Evolutionary conservation across 768 basidiomycete species (phyloP).

Genomic region (Lyophyllum atratum): DNA sequence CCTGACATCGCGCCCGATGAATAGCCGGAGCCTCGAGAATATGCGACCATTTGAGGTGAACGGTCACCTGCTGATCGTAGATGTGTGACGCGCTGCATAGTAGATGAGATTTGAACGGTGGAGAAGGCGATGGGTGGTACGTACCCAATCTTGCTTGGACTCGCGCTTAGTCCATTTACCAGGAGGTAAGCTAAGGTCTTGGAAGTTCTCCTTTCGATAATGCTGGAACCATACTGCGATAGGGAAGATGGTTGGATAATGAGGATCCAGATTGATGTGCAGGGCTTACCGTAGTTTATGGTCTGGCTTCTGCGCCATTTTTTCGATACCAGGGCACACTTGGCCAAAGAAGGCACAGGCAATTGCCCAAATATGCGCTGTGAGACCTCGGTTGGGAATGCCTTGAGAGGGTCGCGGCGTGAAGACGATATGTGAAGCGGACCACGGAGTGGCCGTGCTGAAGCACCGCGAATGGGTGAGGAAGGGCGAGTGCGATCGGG

Average conservation of each 20-base stretch:
- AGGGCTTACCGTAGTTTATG: constrained; percentile 76
- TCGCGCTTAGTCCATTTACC: constrained; percentile 93
- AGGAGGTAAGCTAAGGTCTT: constrained; percentile 73
- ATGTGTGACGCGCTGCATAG: constrained; percentile 52
- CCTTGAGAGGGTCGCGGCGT: constrained; percentile 61
- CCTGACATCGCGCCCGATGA: constrained; percentile 58
- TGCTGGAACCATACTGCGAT: constrained; percentile 89
- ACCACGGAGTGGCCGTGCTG: constrained; percentile 50
- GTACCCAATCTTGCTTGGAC: constrained; percentile 91
- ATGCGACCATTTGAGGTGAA: constrained; percentile 35
- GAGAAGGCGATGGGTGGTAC: constrained; percentile 20
- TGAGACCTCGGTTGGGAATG: constrained; percentile 78
- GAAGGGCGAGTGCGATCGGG: constrained; percentile 65
- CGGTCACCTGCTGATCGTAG: constrained; percentile 43
- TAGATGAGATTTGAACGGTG: constrained; percentile 3
- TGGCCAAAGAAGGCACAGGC: constrained; percentile 64
- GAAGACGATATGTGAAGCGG: constrained; percentile 43
- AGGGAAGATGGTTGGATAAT: not conserved
- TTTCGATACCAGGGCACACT: constrained; percentile 78
- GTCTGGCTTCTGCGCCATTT: constrained; percentile 92
- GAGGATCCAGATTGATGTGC: no score
- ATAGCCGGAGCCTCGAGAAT: constrained; percentile 47
- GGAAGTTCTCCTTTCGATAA: constrained; percentile 85
- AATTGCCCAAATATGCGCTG: constrained; percentile 76
- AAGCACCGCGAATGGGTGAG: constrained; percentile 51